Evolutionary conservation across 2,329 filamentous ascomycete species (phyloP), one percentile per base, ranked within the genome.

Genomic region (Magnaporthiopsis rhizophila): DNA sequence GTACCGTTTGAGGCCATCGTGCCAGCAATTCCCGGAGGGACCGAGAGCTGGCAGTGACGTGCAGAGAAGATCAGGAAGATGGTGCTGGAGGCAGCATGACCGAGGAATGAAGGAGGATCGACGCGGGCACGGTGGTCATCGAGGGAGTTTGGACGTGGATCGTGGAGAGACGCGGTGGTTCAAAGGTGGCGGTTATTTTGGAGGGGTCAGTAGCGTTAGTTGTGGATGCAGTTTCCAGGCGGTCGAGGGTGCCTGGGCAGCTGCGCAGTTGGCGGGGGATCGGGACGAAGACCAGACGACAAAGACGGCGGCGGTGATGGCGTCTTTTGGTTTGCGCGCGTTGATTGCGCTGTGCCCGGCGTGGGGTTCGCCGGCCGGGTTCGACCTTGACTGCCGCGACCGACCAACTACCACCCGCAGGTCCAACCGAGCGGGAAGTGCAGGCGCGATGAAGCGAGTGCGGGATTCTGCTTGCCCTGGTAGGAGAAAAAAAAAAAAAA

Each of bases 101-200:
- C 62, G 57, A 56, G 62, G 62, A 59, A 63, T n/a, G 64, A 58
- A 63, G 63, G 62, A 38, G 57, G 45, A 64, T 59, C 45, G 53
- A 58, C 24, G 62, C 63, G 36, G n/a, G 26, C 21, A 26, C 45
- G 11, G 34, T 32, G 61, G n/a, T 59, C 65, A 63, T 58, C n/a
- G 56, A 63, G 34, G 62, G n/a, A 24, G 36, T 38, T 38, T 26
- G 56, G 50, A 21, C 26, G 8, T 34, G 58, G 53, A 26, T 50
- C 32, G 45, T 53, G 45, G 21, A 18, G 2, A 18, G 45, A 5
- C 18, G 15, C 45, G 45, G 45, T 9, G 45, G 45, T 24, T n/a
- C 21, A 24, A 11, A 24, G 21, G 45, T 53, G 21, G 45, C 24
- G 58, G 18, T n/a, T 26, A 15, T n/a, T 36, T 60, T 60, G 57